Conservation (phyloP, 441 rosid species). For the Flueggea neowawraea region DNA sequence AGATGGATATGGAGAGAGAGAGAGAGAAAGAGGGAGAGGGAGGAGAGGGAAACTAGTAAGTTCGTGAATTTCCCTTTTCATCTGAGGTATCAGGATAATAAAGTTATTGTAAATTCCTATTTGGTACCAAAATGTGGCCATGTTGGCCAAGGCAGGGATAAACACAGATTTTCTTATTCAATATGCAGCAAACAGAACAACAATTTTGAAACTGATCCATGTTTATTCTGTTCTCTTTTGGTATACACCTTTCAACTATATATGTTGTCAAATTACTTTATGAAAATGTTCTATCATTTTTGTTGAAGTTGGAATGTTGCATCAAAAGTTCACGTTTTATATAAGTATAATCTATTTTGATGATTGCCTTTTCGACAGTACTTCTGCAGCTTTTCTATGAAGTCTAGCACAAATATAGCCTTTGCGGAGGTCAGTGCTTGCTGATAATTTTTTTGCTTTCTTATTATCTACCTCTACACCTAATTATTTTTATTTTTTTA, state of each 20-base stretch:
- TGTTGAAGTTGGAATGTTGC: too few species aligned
- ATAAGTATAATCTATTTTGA: neutral
- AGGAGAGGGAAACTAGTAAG: too few species aligned
- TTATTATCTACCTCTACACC: neutral
- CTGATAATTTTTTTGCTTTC: neutral
- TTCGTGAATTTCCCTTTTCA: too few species aligned
- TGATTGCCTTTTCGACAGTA: constrained; percentile 20
- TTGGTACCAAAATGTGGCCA: neutral
- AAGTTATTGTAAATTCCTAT: neutral
- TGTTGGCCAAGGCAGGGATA: too few species aligned
- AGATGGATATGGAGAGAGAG: too few species aligned
- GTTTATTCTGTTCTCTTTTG: neutral
- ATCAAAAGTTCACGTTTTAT: too few species aligned
- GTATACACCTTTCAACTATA: neutral
- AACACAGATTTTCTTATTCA: too few species aligned
- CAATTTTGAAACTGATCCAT: too few species aligned
- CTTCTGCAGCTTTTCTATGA: constrained; percentile 17
- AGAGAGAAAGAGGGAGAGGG: too few species aligned
- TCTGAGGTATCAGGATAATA: neutral
- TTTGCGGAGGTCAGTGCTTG: constrained; percentile 20
- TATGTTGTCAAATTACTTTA: neutral
- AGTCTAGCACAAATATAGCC: constrained; percentile 3
- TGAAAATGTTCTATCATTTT: neutral
- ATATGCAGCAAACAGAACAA: too few species aligned
- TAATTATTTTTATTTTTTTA: neutral